Evolutionary conservation across 441 rosid species (phyloP).

Genomic region (Arabidopsis lyrata): DNA sequence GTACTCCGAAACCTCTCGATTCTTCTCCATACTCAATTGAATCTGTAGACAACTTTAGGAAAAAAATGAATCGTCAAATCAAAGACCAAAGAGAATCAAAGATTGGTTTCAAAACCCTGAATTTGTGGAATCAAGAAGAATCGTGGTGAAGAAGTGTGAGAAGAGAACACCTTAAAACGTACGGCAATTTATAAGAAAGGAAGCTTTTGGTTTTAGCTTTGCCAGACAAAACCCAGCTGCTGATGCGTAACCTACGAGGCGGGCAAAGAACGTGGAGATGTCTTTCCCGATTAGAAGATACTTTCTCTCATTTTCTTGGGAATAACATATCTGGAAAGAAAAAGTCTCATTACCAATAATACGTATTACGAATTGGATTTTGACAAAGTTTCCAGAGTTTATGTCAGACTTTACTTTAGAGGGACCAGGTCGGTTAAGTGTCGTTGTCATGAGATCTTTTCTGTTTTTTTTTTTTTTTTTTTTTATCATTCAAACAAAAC

Average conservation of each 20-base stretch:
- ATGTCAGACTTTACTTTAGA: slow-evolving; percentile 26
- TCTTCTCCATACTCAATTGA: slow-evolving; percentile 56
- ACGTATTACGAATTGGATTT: slow-evolving; percentile 1
- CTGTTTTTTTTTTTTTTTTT: not conserved
- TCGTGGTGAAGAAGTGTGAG: not conserved
- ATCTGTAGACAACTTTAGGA: not conserved
- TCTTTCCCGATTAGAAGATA: slow-evolving; percentile 25
- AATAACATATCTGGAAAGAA: slow-evolving; percentile 20
- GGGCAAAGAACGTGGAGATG: slow-evolving; percentile 52
- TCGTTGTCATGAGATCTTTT: slow-evolving; percentile 26
- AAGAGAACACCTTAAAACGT: slow-evolving; percentile 17
- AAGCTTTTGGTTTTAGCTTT: slow-evolving; percentile 7
- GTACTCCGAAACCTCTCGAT: slow-evolving; percentile 59
- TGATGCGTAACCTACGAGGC: slow-evolving; percentile 53
- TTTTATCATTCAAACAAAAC: not conserved
- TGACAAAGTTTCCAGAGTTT: slow-evolving; percentile 26
- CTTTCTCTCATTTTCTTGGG: slow-evolving; percentile 44
- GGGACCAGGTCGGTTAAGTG: slow-evolving; percentile 33
- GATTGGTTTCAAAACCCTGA: not conserved
- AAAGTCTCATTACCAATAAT: slow-evolving; percentile 23
- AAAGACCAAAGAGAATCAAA: not conserved
- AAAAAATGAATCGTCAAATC: not conserved
- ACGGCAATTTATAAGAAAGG: slow-evolving; percentile 20
- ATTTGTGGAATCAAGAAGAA: slow-evolving; percentile 7
- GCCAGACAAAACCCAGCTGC: slow-evolving; percentile 41